A percentile compares a stretch with the other conserved stretches of the same genome.
Conservation (phyloP, 768 basidiomycete species). For the Pulveroboletus sp. region DNA sequence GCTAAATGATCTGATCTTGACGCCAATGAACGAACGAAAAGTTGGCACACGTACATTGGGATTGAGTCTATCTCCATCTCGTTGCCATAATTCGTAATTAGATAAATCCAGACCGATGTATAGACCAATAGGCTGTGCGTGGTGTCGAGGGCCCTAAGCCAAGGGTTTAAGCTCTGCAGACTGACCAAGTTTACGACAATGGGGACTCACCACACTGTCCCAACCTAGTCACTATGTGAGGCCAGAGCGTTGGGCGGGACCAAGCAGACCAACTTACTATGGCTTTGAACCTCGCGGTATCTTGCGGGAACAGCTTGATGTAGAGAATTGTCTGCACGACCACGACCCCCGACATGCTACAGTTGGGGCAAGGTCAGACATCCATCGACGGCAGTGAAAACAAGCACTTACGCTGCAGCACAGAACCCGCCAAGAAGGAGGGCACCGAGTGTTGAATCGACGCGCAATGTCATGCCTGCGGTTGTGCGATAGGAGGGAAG, state of each 20-base stretch:
- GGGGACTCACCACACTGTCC: slow-evolving; percentile 20
- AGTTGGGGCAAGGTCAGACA: neutral
- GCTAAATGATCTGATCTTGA: slow-evolving; percentile 3
- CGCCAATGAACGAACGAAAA: neutral
- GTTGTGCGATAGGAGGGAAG: neutral
- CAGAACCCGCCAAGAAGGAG: slow-evolving; percentile 28
- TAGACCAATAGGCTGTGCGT: slow-evolving; percentile 39
- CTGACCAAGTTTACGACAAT: neutral
- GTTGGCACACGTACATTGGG: slow-evolving; percentile 34
- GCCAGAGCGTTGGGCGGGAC: neutral
- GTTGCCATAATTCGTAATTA: slow-evolving; percentile 43
- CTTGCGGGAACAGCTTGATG: slow-evolving; percentile 27
- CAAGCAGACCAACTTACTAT: slow-evolving; percentile 14
- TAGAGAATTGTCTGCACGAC: slow-evolving; percentile 27
- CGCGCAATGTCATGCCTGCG: slow-evolving; percentile 6
- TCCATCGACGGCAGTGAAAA: neutral
- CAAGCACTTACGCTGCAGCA: slow-evolving; percentile 23
- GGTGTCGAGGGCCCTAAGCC: slow-evolving; percentile 32
- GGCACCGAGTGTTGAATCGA: slow-evolving; percentile 26
- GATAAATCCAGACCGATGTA: slow-evolving; percentile 38
- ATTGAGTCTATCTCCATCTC: slow-evolving; percentile 36
- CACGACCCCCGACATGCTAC: slow-evolving; percentile 28
- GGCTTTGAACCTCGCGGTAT: slow-evolving; percentile 18
- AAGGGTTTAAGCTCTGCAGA: neutral
- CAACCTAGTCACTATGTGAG: slow-evolving; percentile 17